Conservation (phyloP, 495 filamentous ascomycete species). For the Lophiostoma macrostomum region DNA sequence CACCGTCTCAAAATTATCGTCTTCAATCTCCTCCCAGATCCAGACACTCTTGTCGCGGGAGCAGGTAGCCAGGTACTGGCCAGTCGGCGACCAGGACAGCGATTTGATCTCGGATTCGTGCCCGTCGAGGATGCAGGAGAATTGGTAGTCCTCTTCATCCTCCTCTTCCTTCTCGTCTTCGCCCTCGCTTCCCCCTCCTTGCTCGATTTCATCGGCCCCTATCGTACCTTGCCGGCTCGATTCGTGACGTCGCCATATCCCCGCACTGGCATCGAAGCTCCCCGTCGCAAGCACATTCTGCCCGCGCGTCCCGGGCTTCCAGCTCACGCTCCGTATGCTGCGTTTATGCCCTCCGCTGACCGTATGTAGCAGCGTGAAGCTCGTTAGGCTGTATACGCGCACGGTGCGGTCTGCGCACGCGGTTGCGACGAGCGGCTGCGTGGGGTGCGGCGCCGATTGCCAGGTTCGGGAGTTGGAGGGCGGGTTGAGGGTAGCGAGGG, state of each 20-base stretch:
- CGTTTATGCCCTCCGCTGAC: conserved; percentile 88
- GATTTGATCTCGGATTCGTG: conserved; percentile 93
- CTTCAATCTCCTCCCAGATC: conserved; percentile 96
- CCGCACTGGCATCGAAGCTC: conserved; percentile 85
- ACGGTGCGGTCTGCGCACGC: conserved; percentile 80
- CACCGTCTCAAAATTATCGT: conserved; percentile 93
- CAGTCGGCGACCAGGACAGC: conserved; percentile 72
- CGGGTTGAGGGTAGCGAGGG: conserved; percentile 55
- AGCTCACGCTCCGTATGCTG: conserved; percentile 72
- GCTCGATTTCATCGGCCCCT: conserved; percentile 41
- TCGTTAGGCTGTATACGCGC: conserved; percentile 80
- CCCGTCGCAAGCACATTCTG: conserved; percentile 82
- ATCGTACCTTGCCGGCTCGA: too few species aligned
- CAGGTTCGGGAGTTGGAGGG: conserved; percentile 78
- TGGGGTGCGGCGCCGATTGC: conserved; percentile 80
- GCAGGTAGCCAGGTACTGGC: conserved; percentile 83
- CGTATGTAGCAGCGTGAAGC: conserved; percentile 70
- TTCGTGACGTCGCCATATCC: conserved; percentile 78
- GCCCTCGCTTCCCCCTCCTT: conserved; percentile 23
- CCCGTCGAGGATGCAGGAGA: conserved; percentile 82
- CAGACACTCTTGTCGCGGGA: conserved; percentile 92
- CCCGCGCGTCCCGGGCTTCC: conserved; percentile 66
- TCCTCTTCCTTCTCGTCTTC: conserved; percentile 40
- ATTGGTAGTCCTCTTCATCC: conserved; percentile 78
- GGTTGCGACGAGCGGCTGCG: conserved; percentile 83